Percentiles rank a stretch among this genome's conserved stretches.
These are phyloP conservation scores for Mycena floridula DNA, from an alignment of 768 basidiomycete species.

Conservation along the genomic window DNA sequence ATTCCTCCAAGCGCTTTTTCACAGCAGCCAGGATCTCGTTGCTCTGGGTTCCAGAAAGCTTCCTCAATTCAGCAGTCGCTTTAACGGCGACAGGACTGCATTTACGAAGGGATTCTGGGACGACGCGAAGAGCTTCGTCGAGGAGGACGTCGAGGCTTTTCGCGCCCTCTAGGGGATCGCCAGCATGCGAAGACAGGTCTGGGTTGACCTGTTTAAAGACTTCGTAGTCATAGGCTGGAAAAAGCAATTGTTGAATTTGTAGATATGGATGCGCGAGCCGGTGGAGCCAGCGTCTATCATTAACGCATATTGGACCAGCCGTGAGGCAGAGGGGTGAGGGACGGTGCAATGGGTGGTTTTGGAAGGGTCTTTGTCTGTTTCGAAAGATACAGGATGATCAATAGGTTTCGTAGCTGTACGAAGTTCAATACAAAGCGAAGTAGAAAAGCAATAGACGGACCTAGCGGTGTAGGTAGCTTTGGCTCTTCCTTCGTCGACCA, in stretches of 20 bases:
- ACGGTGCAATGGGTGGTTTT: constrained; percentile 67
- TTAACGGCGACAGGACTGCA: too few relatives aligned
- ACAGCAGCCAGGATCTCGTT: too few relatives aligned
- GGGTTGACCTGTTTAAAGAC: constrained; percentile 80
- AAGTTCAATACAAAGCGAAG: too few relatives aligned
- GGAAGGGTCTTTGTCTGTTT: constrained; percentile 67
- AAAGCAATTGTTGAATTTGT: constrained; percentile 94
- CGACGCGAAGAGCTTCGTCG: constrained; percentile 71
- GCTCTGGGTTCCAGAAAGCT: too few relatives aligned
- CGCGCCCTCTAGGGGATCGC: constrained; percentile 64
- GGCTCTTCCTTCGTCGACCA: too few relatives aligned
- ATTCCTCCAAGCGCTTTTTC: too few relatives aligned
- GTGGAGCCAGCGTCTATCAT: constrained; percentile 99
- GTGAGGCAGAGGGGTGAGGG: constrained; percentile 40
- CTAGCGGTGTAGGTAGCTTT: too few relatives aligned
- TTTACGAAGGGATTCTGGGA: too few relatives aligned
- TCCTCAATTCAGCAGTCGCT: too few relatives aligned
- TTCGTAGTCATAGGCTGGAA: constrained; percentile 86
- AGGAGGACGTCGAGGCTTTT: constrained; percentile 72
- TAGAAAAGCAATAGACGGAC: too few relatives aligned
- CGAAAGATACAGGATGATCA: too few relatives aligned
- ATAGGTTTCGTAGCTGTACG: too few relatives aligned
- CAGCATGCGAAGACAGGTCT: constrained; percentile 64
- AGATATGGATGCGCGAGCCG: constrained; percentile 94
- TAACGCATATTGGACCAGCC: constrained; percentile 85